Percentiles rank a stretch among this genome's conserved stretches.
These are phyloP conservation scores for Elongisporangium senticosum DNA, from an alignment of 352 stramenopile species.

Conservation along the genomic window DNA sequence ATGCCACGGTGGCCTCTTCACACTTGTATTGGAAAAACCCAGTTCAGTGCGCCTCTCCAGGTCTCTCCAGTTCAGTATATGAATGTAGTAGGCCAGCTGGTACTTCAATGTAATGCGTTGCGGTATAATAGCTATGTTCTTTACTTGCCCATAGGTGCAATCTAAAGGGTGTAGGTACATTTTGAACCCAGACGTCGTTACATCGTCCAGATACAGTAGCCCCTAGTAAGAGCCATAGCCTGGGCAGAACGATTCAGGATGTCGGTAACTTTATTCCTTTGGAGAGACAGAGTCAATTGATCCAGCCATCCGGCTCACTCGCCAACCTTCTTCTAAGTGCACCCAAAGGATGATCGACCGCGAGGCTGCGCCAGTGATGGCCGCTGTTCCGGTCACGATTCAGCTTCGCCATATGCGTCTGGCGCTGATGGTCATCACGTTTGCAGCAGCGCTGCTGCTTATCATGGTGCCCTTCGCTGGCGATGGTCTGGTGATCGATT, in stretches of 20 bases:
- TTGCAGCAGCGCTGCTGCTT: neutral
- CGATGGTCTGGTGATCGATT: neutral
- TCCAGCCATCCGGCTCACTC: neutral
- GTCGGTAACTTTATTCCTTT: neutral
- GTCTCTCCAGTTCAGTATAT: too few species aligned
- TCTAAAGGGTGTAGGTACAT: too few species aligned
- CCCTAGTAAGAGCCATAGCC: too few species aligned
- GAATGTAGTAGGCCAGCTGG: too few species aligned
- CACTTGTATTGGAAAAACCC: too few species aligned
- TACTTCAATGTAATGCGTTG: too few species aligned
- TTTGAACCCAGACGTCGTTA: neutral
- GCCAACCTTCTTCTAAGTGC: neutral
- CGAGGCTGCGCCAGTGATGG: neutral
- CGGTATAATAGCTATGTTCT: too few species aligned
- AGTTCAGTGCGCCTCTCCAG: too few species aligned
- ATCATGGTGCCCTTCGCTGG: neutral
- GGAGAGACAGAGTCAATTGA: too few species aligned
- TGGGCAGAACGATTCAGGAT: neutral
- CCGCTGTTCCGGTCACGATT: neutral
- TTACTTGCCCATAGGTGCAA: too few species aligned
- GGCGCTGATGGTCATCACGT: neutral
- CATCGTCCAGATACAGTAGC: too few species aligned
- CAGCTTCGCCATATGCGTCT: neutral
- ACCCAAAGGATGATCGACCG: neutral
- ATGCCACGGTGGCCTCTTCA: too few species aligned